Conservation (phyloP, 2,329 filamentous ascomycete genomes). For the Verticillium nonalfalfae region DNA sequence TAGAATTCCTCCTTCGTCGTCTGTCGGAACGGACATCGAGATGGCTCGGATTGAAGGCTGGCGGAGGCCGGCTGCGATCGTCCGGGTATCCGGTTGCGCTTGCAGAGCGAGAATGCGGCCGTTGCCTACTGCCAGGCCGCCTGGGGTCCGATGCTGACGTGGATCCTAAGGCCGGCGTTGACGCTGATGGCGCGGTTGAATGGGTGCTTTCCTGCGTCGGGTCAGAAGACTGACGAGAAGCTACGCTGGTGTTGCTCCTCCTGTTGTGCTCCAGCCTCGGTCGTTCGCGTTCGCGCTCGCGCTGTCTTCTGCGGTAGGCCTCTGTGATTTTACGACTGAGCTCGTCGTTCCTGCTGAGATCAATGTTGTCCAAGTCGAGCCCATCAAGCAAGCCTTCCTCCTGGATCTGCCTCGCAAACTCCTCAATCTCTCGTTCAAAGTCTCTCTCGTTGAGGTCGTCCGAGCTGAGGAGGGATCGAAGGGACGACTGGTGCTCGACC, state of each 20-base stretch:
- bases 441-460: slow-evolving; percentile 71
- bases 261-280: slow-evolving; percentile 39
- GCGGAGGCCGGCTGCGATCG: slow-evolving; percentile 45
- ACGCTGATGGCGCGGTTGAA: slow-evolving; percentile 10
- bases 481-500: slow-evolving; percentile 83
- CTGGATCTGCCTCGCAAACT: slow-evolving; percentile 82
- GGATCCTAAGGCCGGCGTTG: neutral
- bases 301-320: slow-evolving; percentile 73
- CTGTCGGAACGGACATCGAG: slow-evolving; percentile 44
- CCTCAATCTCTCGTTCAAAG: slow-evolving; percentile 82
- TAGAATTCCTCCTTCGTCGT: slow-evolving; percentile 44
- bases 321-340: slow-evolving; percentile 87
- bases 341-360: slow-evolving; percentile 78
- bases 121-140: slow-evolving; percentile 16
- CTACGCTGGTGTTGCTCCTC: slow-evolving; percentile 33
- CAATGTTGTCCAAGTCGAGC: slow-evolving; percentile 82
- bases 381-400: slow-evolving; percentile 84
- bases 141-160: slow-evolving; percentile 17
- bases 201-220: slow-evolving; percentile 6
- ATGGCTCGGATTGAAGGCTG: slow-evolving; percentile 34
- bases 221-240: slow-evolving; percentile 25
- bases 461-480: slow-evolving; percentile 76
- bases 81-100: slow-evolving; percentile 37
- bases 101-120: slow-evolving; percentile 37
- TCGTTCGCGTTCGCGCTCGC: slow-evolving; percentile 35